Conservation (phyloP, 2,329 filamentous ascomycete genomes). For the Nigrospora oryzae region DNA sequence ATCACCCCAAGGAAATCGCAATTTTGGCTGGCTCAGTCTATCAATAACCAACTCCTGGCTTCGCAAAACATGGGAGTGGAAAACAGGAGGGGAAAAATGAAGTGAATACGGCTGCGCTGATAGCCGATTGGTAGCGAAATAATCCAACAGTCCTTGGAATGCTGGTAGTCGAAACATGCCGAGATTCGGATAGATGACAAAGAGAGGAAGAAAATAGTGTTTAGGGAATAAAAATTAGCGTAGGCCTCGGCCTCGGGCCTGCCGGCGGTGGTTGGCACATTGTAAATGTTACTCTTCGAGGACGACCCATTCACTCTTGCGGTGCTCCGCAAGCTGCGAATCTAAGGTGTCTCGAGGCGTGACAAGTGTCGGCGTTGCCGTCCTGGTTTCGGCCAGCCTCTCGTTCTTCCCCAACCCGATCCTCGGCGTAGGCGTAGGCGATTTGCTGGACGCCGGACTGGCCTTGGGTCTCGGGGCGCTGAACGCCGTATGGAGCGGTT, state of each 20-base stretch:
- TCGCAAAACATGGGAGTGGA: no score
- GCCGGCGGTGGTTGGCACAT: not conserved
- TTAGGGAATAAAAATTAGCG: constrained; percentile 2
- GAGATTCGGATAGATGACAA: no score
- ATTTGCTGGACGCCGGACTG: not conserved
- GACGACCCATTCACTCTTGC: constrained; percentile 45
- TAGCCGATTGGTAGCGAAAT: no score
- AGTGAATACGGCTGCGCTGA: no score
- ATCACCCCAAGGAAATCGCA: constrained; percentile 1
- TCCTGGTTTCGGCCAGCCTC: constrained; percentile 28
- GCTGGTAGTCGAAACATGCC: no score
- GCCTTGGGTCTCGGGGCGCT: constrained; percentile 19
- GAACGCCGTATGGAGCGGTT: constrained; percentile 35
- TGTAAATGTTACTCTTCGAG: constrained; percentile 28
- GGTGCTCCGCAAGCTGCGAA: constrained; percentile 26
- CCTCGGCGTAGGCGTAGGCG: constrained; percentile 7
- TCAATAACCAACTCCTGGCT: no score
- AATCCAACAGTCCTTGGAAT: no score
- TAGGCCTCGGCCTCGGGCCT: no score
- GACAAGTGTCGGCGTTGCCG: constrained; percentile 37
- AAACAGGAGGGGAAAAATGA: no score
- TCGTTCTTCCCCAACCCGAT: constrained; percentile 21
- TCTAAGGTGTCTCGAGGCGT: constrained; percentile 22
- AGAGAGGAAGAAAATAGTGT: not conserved
- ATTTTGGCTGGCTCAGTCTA: no score